Conservation (phyloP, 495 filamentous ascomycete species). For the Cairneyella variabilis region DNA sequence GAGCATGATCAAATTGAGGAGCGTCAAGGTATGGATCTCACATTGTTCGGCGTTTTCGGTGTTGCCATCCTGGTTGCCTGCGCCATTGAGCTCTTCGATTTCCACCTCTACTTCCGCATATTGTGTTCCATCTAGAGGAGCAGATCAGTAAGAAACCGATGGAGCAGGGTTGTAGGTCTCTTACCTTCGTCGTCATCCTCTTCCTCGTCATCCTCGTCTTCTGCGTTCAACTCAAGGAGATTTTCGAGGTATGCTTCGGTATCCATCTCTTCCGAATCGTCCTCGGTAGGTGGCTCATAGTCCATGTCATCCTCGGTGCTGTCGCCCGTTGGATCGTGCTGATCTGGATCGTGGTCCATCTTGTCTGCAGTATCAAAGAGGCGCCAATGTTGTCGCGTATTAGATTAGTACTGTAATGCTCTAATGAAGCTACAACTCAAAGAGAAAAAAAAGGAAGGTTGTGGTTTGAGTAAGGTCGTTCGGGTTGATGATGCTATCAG, state of each 20-base stretch:
- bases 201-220: constrained; percentile 2
- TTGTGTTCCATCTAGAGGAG: neutral
- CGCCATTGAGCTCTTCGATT: constrained; percentile 4
- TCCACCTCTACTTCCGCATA: constrained; percentile 17
- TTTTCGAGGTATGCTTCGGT: constrained; percentile 4
- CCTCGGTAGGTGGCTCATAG: no score
- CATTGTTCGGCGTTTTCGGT: constrained; percentile 18
- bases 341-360: no score
- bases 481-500: no score
- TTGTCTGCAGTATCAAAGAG: no score
- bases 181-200: constrained; percentile 3
- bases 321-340: no score
- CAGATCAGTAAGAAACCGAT: neutral
- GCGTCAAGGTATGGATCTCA: constrained; percentile 15
- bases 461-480: no score
- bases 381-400: no score
- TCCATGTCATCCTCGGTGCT: no score
- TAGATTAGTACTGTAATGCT: no score
- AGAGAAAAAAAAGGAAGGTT: no score
- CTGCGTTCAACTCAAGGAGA: neutral
- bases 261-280: neutral
- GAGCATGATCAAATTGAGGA: constrained; percentile 20
- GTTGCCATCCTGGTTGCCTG: constrained; percentile 8
- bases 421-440: no score
- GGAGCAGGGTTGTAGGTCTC: neutral